These are phyloP conservation scores for Trichocomaceae sp. DNA, from an alignment of 2,329 filamentous ascomycete genomes.

Conservation along the genomic window DNA sequence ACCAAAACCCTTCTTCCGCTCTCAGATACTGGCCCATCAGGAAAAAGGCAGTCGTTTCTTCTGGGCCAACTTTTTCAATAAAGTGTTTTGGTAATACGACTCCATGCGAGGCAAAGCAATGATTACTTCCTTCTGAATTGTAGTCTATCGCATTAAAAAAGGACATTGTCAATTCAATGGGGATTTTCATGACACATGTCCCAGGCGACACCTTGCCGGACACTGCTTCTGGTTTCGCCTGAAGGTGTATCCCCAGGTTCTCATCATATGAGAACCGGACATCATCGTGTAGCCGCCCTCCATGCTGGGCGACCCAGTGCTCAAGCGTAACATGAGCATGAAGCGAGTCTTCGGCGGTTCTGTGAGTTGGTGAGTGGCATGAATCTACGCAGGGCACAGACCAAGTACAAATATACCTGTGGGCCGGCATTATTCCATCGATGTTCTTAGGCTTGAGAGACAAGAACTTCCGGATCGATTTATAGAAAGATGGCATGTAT, in stretches of 20 bases:
- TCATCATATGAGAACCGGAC: constrained; percentile 30
- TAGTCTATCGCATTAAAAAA: constrained; percentile 32
- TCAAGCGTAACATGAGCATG: constrained; percentile 24
- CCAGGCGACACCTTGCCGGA: constrained; percentile 20
- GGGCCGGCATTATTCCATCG: neutral
- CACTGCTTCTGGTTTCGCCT: constrained; percentile 25
- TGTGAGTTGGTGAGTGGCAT: constrained; percentile 1
- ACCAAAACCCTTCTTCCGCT: constrained; percentile 57
- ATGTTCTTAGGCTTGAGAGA: neutral
- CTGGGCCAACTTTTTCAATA: constrained; percentile 45
- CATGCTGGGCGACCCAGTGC: constrained; percentile 28
- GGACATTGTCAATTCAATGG: constrained; percentile 30
- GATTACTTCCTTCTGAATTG: neutral
- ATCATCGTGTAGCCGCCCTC: constrained; percentile 27
- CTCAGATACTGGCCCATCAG: constrained; percentile 61
- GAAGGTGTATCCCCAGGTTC: constrained; percentile 30
- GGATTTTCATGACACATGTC: constrained; percentile 32
- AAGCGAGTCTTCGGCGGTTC: constrained; percentile 3
- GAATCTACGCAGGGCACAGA: neutral
- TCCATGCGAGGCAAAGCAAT: constrained; percentile 26
- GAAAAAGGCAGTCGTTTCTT: constrained; percentile 61
- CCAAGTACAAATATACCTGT: neutral
- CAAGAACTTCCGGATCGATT: neutral
- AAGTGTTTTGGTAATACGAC: constrained; percentile 46
- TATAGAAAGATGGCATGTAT: neutral